Base-by-base conservation (phyloP, 768 basidiomycete species). In the Mycena latifolia region DNA sequence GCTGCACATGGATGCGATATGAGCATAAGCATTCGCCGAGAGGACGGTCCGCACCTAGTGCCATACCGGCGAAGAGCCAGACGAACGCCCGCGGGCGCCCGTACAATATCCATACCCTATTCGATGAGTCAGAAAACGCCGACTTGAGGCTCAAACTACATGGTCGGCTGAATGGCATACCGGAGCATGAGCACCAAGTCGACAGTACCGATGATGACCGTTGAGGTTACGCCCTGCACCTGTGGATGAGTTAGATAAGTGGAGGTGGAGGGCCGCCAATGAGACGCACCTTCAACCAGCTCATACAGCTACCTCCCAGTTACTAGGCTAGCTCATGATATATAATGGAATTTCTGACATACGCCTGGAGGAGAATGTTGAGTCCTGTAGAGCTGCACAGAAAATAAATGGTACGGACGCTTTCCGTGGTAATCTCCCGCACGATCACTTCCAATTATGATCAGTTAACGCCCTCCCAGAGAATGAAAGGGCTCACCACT, bases 81-180 rank as follows among this genome's bases (percentile, higher is more conserved):
- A 55, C 20, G 24, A 63, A 25, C 2, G 33, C 5, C 5, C 45
- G 33, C 3, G 61, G 61, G 10, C 54, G 45, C 7, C 54, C 61
- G 27, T 55, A 63, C 37, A 63, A 24, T 28, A 63, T 63, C 61
- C 61, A 63, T 18, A 63, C 61, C n/a, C 54, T 63, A 14, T n/a
- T n/a, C n/a, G n/a, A n/a, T n/a, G n/a, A n/a, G n/a, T n/a, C n/a
- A n/a, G n/a, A n/a, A n/a, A n/a, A n/a, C n/a, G n/a, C n/a, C n/a
- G n/a, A n/a, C n/a, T n/a, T n/a, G n/a, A n/a, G n/a, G n/a, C n/a
- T n/a, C n/a, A n/a, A n/a, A n/a, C n/a, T n/a, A n/a, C n/a, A n/a
- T n/a, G n/a, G n/a, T n/a, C n/a, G n/a, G n/a, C n/a, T n/a, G 37
- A 37, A 10, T 10, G 37, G 14, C 37, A 14, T 15, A 37, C 37